phyloP scores from a whole-genome alignment of 345 rosid species.

The Theobroma cacao region DNA sequence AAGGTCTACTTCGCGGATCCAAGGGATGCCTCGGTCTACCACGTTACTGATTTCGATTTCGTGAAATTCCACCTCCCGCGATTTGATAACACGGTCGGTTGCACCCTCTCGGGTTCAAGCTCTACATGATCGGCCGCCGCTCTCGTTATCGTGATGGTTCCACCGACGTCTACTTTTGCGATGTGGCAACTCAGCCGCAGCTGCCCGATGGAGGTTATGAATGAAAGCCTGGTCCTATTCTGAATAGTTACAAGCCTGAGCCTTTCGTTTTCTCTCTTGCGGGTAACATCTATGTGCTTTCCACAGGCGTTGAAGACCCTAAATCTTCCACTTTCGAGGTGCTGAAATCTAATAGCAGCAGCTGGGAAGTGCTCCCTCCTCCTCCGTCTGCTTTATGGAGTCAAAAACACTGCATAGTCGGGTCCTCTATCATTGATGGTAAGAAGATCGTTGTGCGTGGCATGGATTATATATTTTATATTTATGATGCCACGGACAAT shows the following conservation, averaged over 20 bases:
- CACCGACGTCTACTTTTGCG: neutral
- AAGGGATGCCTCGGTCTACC: neutral
- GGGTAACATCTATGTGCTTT: neutral
- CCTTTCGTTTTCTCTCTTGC: neutral
- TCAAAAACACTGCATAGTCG: too few species aligned
- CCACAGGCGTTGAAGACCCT: neutral
- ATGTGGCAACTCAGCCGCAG: neutral
- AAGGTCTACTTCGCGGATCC: neutral
- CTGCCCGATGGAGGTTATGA: neutral
- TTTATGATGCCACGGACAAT: too few species aligned
- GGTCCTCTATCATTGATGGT: too few species aligned
- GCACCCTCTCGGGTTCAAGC: too few species aligned
- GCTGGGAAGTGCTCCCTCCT: too few species aligned
- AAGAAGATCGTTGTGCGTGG: too few species aligned
- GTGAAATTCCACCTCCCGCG: too few species aligned
- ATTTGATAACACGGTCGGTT: too few species aligned
- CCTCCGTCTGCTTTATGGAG: too few species aligned
- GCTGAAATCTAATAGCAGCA: neutral
- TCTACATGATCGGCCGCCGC: too few species aligned
- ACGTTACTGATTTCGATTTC: too few species aligned
- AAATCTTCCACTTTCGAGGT: neutral
- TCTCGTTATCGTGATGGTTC: neutral
- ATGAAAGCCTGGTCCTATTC: neutral
- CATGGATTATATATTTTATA: too few species aligned
- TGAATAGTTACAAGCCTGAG: neutral